These are phyloP conservation scores for Prunus fruticosa DNA, from an alignment of 306 rosid species.

Conservation along the genomic window DNA sequence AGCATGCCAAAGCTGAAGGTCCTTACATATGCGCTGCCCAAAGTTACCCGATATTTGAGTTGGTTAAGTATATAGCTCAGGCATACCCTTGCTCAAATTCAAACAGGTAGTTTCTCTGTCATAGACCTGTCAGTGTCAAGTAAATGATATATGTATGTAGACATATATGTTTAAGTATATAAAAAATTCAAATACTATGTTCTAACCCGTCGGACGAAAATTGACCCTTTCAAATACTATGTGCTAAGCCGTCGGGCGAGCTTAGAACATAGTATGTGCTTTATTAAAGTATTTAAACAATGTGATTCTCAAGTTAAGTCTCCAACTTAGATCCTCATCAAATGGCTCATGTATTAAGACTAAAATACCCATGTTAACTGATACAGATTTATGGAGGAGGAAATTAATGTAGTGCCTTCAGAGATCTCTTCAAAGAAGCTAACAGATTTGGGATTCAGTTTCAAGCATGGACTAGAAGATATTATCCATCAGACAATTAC, in stretches of 20 bases:
- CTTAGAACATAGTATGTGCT: neutral
- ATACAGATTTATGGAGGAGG: constrained; percentile 36
- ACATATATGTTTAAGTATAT: no score
- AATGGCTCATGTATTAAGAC: neutral
- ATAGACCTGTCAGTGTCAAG: neutral
- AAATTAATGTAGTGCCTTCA: constrained; percentile 27
- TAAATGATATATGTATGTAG: neutral
- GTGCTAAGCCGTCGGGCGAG: neutral
- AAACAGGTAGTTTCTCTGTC: constrained; percentile 22
- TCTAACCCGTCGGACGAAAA: neutral
- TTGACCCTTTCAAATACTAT: neutral
- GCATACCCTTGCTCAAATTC: constrained; percentile 38
- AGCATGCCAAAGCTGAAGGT: constrained; percentile 59
- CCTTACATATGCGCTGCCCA: constrained; percentile 56
- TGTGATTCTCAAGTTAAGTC: neutral
- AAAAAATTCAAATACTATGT: neutral
- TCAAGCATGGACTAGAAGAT: constrained; percentile 61
- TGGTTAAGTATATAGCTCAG: constrained; percentile 42
- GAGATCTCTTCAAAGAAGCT: constrained; percentile 71
- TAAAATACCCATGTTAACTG: no score
- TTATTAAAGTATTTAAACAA: neutral
- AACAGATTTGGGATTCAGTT: constrained; percentile 61
- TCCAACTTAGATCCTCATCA: neutral
- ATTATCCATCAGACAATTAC: constrained; percentile 46
- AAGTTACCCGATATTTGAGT: constrained; percentile 40